Evolutionary conservation across 306 rosid genomes (phyloP), one percentile per base, ranked within the genome.

Genomic region (Corylus avellana): DNA sequence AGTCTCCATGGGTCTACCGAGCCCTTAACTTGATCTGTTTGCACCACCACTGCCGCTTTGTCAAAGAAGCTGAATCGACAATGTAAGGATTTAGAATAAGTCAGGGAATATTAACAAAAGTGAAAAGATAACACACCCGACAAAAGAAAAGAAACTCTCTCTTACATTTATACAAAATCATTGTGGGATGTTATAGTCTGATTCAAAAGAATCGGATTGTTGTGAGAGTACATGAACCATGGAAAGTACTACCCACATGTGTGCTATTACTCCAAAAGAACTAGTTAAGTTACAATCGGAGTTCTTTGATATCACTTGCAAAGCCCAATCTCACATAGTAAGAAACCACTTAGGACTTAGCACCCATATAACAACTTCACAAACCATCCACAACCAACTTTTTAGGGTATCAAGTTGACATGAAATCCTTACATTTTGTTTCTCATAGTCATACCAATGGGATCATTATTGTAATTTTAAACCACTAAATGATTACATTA

Each of bases 11-110:
- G 88, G 77, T 82, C 75, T 57, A 32, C 62, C 1, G 87, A 80
- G 70, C 64, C 86, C 78, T 86, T 85, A 61, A 70, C 32, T 16
- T 89, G 75, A 59, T 87, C 91, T 7, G 76, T 9, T 70, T 75
- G 75, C 72, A 9, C 83, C 50, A 46, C 57, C 74, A 95, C 93
- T 3, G 98, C 98, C 9, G 98, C 98, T 83, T 91, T 92, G 96
- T 95, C 98, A 49, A 95, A 90, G 85, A 89, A 95, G 17, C 98
- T 95, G 82, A 68, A 22, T 50, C 74, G 75, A 75, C 50, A 84
- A 2, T 32, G 39, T 54, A 51, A 67, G 61, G 76, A 59, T 1
- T 14, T n/a, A 22, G 68, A 2, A 61, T 11, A 75, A 35, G 25
- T 37, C 67, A 49, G 54, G 22, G 11, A 73, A n/a, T 25, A 37